Conservation (phyloP, 441 rosid species). For the Mallotus japonicus region DNA sequence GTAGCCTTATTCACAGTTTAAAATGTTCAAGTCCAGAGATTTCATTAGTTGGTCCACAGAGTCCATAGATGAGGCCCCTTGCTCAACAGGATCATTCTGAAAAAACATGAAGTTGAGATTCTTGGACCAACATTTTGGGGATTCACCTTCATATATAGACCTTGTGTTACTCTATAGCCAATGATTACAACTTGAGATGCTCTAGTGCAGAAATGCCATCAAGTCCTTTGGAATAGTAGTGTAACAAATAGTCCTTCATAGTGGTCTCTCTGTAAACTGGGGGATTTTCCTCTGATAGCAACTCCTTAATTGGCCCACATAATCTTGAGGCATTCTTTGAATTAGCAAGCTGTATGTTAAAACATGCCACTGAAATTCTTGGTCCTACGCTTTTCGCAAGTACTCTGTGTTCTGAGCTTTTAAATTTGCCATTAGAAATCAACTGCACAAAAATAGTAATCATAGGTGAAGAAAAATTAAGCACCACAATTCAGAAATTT, state of each 20-base stretch:
- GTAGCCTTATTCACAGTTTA: no score
- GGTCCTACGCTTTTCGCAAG: slow-evolving; percentile 26
- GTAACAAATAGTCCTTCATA: slow-evolving; percentile 14
- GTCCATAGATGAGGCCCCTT: no score
- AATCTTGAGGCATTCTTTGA: slow-evolving; percentile 20
- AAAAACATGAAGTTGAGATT: no score
- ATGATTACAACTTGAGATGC: slow-evolving; percentile 7
- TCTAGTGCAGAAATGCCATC: slow-evolving; percentile 13
- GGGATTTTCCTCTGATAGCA: slow-evolving; percentile 38
- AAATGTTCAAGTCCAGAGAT: no score
- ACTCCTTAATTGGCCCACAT: slow-evolving; percentile 52
- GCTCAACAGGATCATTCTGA: no score
- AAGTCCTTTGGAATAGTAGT: background rate
- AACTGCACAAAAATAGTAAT: slow-evolving; percentile 24
- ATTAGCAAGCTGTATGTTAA: slow-evolving; percentile 14
- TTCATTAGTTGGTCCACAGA: no score
- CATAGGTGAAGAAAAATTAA: background rate
- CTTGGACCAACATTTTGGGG: no score
- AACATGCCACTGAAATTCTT: slow-evolving; percentile 53
- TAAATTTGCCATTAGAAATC: slow-evolving; percentile 28
- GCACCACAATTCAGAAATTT: background rate
- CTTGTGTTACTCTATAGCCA: background rate
- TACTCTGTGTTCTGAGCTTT: slow-evolving; percentile 34
- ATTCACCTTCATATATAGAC: background rate
- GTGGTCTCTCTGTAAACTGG: slow-evolving; percentile 36